Evolutionary conservation across 805 yeast genomes (phyloP), one percentile per base, ranked within the genome.

Genomic region (Jamesozyma gamospora): DNA sequence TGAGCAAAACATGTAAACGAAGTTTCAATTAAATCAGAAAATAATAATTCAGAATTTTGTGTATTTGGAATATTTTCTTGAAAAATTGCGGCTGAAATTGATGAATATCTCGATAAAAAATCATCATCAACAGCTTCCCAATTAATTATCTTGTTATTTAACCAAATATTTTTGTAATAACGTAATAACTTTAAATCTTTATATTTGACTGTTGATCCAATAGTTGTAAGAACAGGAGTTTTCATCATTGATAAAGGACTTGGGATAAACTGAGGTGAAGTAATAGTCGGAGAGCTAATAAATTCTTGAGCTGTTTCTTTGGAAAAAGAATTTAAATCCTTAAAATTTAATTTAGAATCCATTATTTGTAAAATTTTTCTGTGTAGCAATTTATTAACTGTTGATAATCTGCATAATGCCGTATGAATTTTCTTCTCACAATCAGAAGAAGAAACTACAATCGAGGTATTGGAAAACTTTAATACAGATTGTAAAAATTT

Each of bases 1-100:
- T 42, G 71, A 43, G 45, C 70, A 52, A 41, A 71, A 42, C 47
- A 72, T 40, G 58, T 71, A 64, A 49, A 65, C 48, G 54, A 66
- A 18, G 63, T 58, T 28, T 60, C 64, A 26, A 59, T 53, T 28
- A 60, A 41, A 41, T 60, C 65, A 12, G 52, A 40, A 4, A 58
- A 40, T 8, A 49, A 27, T 3, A 45, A 41, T 29, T 56, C 63
- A 11, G 41, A 28, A 4, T 46, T 39, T 18, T 42, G 48, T 2
- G 57, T 44, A 18, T 56, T 40, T 24, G 51, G 50, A 8, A 41
- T 44, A 4, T 55, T 48, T 27, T 53, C 58, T 21, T 53, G 55
- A 24, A 58, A 60, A 3, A 65, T 52, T n/a, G 59, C 52, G 14
- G 58, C 50, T 8, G 60, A 60, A 26, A 67, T 66, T 0, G 59